phyloP scores from a whole-genome alignment of 257 asterid species.

The Vinca minor region DNA sequence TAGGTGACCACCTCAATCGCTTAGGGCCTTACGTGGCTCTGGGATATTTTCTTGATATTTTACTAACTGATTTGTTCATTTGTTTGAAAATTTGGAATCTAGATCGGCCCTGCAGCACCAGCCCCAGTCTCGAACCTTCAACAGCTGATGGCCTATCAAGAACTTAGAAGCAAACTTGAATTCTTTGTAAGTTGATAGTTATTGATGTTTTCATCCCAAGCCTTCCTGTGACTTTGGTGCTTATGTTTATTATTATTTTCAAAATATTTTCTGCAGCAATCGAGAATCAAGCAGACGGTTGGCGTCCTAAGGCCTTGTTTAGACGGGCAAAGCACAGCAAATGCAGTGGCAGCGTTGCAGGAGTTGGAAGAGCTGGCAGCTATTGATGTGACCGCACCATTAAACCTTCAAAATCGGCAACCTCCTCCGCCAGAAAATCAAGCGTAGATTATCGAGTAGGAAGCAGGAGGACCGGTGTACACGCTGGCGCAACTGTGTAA shows the following conservation, averaged over 20 bases:
- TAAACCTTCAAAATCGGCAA: conserved; percentile 8
- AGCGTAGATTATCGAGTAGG: conserved; percentile 9
- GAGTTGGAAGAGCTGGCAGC: conserved; percentile 53
- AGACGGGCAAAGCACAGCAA: conserved; percentile 31
- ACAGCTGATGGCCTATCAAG: conserved; percentile 42
- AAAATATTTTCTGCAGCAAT: conserved; percentile 40
- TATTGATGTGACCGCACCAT: background rate
- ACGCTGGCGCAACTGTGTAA: background rate
- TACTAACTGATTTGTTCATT: conserved; percentile 6
- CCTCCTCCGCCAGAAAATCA: conserved; percentile 11
- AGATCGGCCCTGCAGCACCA: conserved; percentile 30
- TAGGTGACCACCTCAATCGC: background rate
- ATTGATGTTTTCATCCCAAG: background rate
- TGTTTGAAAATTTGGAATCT: conserved; percentile 13
- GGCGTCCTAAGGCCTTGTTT: conserved; percentile 44
- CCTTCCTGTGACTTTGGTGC: background rate
- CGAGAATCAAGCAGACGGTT: conserved; percentile 39
- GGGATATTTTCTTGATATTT: no score
- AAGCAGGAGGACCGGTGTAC: conserved; percentile 4
- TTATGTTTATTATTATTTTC: background rate
- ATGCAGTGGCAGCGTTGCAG: conserved; percentile 34
- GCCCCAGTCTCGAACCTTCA: conserved; percentile 35
- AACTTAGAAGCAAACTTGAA: conserved; percentile 41
- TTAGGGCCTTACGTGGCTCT: no score
- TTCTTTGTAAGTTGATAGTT: conserved; percentile 39